phyloP scores from a whole-genome alignment of 495 filamentous ascomycete genomes.

The Staphylotrichum longicolle region DNA sequence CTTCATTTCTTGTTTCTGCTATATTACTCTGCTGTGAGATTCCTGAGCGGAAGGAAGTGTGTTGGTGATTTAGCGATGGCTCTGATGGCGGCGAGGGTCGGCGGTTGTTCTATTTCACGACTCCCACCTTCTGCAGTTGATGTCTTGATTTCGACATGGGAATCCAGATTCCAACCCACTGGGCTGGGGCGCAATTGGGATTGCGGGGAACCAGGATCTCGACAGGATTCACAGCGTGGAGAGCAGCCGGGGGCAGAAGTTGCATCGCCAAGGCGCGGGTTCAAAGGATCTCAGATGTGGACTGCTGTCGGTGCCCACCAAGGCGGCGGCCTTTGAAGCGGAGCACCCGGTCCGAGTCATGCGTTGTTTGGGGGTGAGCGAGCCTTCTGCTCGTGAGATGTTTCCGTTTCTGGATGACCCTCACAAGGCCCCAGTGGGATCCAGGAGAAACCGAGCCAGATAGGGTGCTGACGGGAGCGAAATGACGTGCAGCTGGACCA shows the following conservation, averaged over 20 bases:
- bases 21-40: too few species aligned
- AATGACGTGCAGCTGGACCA: constrained; percentile 1
- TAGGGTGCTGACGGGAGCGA: background rate
- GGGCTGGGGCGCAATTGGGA: background rate
- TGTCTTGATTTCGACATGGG: background rate
- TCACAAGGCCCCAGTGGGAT: background rate
- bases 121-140: too few species aligned
- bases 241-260: background rate
- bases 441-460: background rate
- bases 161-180: background rate
- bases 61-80: too few species aligned
- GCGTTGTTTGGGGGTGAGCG: background rate
- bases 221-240: background rate
- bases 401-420: constrained; percentile 1
- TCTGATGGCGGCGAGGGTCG: too few species aligned
- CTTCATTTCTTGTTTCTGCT: too few species aligned
- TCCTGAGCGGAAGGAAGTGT: too few species aligned
- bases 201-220: background rate
- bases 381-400: background rate
- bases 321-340: too few species aligned
- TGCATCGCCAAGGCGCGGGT: background rate
- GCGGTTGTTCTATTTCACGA: too few species aligned
- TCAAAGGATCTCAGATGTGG: background rate
- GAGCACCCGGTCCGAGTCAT: too few species aligned
- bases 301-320: too few species aligned